Percentiles rank a stretch among this genome's conserved stretches.
These are phyloP conservation scores for Acanthamoeba polyphaga DNA, from an alignment of 208 protist genomes.

Conservation along the genomic window DNA sequence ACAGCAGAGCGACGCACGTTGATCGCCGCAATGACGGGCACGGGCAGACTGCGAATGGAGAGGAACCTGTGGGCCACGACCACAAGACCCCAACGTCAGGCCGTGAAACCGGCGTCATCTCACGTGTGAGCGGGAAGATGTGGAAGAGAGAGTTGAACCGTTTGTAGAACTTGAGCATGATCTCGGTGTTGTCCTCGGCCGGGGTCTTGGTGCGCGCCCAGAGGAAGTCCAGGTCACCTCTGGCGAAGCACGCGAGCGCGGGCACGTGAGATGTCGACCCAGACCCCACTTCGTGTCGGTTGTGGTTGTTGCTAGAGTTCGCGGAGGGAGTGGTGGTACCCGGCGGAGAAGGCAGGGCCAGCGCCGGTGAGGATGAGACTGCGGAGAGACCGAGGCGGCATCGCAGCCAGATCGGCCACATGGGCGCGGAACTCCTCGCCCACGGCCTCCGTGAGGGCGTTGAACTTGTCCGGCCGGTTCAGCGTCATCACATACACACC, in stretches of 20 bases:
- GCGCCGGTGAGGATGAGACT: conserved; percentile 16
- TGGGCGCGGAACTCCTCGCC: conserved; percentile 16
- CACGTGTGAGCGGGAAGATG: too few species aligned
- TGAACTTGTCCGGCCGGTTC: conserved; percentile 60
- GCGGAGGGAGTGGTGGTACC: neutral
- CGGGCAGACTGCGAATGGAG: conserved; percentile 81
- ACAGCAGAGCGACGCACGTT: conserved; percentile 73
- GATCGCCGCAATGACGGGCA: conserved; percentile 86
- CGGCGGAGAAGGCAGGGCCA: conserved; percentile 59
- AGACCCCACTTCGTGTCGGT: too few species aligned
- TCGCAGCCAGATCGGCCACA: neutral
- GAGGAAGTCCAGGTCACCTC: conserved; percentile 90
- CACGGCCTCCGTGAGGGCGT: conserved; percentile 59
- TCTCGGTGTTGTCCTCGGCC: conserved; percentile 74
- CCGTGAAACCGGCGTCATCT: neutral
- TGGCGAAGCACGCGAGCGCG: neutral
- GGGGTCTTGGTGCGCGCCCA: conserved; percentile 75
- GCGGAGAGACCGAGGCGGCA: neutral
- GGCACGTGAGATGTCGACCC: neutral
- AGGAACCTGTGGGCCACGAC: conserved; percentile 78
- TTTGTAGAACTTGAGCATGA: conserved; percentile 86
- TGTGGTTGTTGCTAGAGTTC: too few species aligned
- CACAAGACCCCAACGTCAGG: neutral
- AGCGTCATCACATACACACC: conserved; percentile 30
- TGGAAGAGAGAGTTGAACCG: neutral